Percentiles rank a stretch among this genome's conserved stretches.
Conservation (phyloP, 2,329 filamentous ascomycete genomes). For the Cytospora piceicola region DNA sequence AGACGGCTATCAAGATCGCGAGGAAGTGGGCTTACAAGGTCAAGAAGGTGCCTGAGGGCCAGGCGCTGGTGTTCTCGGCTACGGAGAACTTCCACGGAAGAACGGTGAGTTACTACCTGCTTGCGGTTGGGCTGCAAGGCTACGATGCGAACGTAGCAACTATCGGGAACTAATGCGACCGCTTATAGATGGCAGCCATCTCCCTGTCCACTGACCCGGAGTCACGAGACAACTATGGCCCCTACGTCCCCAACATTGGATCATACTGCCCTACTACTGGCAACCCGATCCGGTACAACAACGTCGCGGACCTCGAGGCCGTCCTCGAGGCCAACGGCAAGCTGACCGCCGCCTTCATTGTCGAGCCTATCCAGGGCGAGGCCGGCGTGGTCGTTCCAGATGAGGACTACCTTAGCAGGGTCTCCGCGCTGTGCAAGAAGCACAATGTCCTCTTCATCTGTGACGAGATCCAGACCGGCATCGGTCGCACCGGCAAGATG, state of each 20-base stretch:
- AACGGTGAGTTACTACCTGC: conserved; percentile 65
- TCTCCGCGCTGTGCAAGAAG: conserved; percentile 86
- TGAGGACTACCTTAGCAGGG: conserved; percentile 80
- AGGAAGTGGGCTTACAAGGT: conserved; percentile 98
- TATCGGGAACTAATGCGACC: conserved; percentile 20
- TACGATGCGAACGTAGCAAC: conserved; percentile 19
- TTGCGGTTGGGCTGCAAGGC: conserved; percentile 9
- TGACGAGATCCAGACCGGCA: conserved; percentile 98
- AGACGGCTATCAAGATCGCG: conserved; percentile 94
- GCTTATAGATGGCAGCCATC: conserved; percentile 80
- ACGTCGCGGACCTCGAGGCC: conserved; percentile 77
- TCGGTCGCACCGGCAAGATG: conserved; percentile 91
- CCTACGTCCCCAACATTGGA: conserved; percentile 88
- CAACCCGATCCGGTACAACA: conserved; percentile 83
- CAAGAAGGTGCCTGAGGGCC: conserved; percentile 82
- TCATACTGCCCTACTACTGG: conserved; percentile 75
- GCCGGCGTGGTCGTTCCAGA: conserved; percentile 95
- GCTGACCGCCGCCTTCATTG: conserved; percentile 88
- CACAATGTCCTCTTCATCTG: conserved; percentile 95
- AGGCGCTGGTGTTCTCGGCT: conserved; percentile 83
- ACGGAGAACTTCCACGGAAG: conserved; percentile 95
- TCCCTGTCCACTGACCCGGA: conserved; percentile 95
- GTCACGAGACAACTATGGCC: conserved; percentile 95
- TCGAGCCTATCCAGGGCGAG: conserved; percentile 97
- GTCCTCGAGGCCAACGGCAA: conserved; percentile 78